Percentiles rank a stretch among this genome's conserved stretches.
phyloP scores from a whole-genome alignment of 2,329 filamentous ascomycete genomes.

The Pseudopithomyces maydicus region DNA sequence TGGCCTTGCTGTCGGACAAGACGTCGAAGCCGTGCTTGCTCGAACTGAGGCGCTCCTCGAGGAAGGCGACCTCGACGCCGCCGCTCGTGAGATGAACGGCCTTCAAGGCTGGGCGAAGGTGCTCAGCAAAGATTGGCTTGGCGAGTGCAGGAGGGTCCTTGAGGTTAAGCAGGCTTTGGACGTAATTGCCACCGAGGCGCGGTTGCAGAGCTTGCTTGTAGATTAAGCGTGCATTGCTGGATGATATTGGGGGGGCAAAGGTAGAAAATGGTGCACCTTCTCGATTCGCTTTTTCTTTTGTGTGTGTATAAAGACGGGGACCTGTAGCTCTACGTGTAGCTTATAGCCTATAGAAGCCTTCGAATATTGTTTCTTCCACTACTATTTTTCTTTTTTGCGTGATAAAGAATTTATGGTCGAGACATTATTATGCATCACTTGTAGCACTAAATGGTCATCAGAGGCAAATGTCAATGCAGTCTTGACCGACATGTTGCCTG shows the following conservation, averaged over 20 bases:
- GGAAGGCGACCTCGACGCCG: conserved; percentile 88
- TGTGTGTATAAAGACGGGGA: conserved; percentile 12
- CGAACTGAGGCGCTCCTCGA: conserved; percentile 89
- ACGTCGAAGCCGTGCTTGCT: conserved; percentile 92
- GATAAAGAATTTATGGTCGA: neutral
- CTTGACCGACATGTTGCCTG: too few relatives aligned
- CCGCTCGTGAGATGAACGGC: conserved; percentile 93
- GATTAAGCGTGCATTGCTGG: conserved; percentile 57
- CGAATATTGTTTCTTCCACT: conserved; percentile 1
- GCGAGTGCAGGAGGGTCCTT: conserved; percentile 86
- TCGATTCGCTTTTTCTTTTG: conserved; percentile 5
- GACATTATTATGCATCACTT: neutral
- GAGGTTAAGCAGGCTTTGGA: conserved; percentile 97
- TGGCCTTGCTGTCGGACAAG: conserved; percentile 74
- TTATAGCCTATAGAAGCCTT: conserved; percentile 14
- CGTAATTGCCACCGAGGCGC: conserved; percentile 88
- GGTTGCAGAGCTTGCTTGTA: conserved; percentile 83
- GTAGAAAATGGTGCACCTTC: neutral
- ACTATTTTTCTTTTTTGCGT: neutral
- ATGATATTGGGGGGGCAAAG: neutral
- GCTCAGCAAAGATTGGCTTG: conserved; percentile 90
- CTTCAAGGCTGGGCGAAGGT: conserved; percentile 95
- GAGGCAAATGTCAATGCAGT: too few relatives aligned
- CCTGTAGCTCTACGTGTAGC: conserved; percentile 16
- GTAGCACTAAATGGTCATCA: neutral